Base-by-base conservation (phyloP, 1,284 basidiomycete genomes). In the Ceratobasidium sp. region DNA sequence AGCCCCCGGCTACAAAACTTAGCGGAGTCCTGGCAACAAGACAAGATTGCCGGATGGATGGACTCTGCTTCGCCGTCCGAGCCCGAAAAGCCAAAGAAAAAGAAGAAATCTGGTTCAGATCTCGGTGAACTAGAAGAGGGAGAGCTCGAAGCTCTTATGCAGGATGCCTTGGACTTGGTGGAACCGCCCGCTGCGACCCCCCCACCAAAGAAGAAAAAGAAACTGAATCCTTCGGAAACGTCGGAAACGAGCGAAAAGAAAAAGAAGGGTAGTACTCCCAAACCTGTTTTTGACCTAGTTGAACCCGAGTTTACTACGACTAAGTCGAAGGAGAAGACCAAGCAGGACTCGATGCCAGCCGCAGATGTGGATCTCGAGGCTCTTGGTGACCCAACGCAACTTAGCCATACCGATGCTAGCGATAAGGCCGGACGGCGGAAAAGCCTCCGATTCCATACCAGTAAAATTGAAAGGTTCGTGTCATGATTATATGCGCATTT, bases 401-500 rank as follows among this genome's bases (percentile, higher is more conserved):
- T 98, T 19, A 82, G 85, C 67, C 79, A 83, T 25, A 84, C 85
- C 14, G 95, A 97, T 74, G 83, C 85, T 4, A 83, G 82, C 9
- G 95, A 97, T 79, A 97, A 97, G 77, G 84, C 81, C 42, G 86
- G 87, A 5, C 86, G 89, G 69, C 89, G 87, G 73, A 87, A 87
- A 75, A 84, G 90, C 8, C 82, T 98, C 23, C 87, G 89, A 33
- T 98, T 98, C 86, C 87, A 96, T 75, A 89, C 89, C 0, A 85
- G 91, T 53, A 87, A 87, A 75, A 90, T 92, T 71, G 91, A 93
- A 77, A 87, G 86, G 62, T 25, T 33, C 44, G 62, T 33, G n/a
- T 29, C 14, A 4, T 1, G 11, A 7, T n/a, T 47, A 27, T 54
- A 46, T 47, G 27, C 47, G n/a, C 27, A 19, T 47, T 21, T 5